Base-by-base conservation (phyloP, 1,284 basidiomycete genomes). In the Cystobasidium sp. region DNA sequence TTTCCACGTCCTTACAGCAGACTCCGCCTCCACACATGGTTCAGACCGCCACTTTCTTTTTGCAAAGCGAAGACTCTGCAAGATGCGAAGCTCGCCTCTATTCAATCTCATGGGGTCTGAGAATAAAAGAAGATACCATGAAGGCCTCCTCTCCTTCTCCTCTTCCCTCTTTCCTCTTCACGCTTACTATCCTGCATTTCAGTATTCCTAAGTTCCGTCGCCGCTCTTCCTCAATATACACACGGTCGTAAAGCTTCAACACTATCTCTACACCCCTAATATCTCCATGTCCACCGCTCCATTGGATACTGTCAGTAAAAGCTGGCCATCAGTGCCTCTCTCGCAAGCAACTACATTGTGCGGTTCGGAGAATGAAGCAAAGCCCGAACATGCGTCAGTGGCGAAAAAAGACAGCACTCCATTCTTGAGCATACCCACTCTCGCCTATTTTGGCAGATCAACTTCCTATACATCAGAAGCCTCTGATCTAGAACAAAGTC, bases 341-440 rank as follows among this genome's bases (percentile, higher is more conserved):
- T 56, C 53, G 24, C 53, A 56, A n/a, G 53, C 53, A 1, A 56
- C 53, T 9, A 56, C 53, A 4, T 37, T 56, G 8, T 56, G 53
- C 18, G 53, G 24, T 56, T 56, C 53, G 6, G 53, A 56, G n/a
- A 31, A 31, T 31, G 31, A 31, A 31, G 31, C 31, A 31, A 31
- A 31, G 31, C 31, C 53, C 9, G 24, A 10, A 6, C 14, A 56
- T 9, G 53, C 24, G 12, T 56, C 22, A 56, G 53, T 37, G 22
- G 8, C 53, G 8, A 31, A 56, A 37, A 10, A 10, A 10, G 39
- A 37, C 24, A 22, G 39, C 24, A 31, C 8, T 37, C 53, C n/a
- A 8, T 12, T 37, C 18, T 56, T 37, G 12, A 37, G 6, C 22
- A 22, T 37, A 6, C 53, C 53, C 39, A 44, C 41, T 44, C 18